Conservation (phyloP, 2,329 filamentous ascomycete species). For the Lasiodiplodia sp. region DNA sequence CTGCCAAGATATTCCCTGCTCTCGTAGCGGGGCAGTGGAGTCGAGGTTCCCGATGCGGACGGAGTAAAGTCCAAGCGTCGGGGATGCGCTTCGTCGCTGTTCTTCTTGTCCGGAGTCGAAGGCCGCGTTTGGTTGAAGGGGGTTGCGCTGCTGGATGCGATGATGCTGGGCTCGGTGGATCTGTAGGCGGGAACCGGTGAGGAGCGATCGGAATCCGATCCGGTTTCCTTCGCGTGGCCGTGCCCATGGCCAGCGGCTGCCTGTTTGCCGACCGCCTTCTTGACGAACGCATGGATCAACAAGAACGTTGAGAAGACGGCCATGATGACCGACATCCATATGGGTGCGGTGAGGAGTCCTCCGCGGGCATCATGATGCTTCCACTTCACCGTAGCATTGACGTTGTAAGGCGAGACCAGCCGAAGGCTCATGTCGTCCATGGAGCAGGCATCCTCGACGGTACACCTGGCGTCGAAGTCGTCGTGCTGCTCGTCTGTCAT, state of each 20-base stretch:
- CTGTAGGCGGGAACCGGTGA: slow-evolving; percentile 21
- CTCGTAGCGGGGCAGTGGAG: slow-evolving; percentile 29
- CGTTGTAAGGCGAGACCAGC: slow-evolving; percentile 40
- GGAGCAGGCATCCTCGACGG: slow-evolving; percentile 42
- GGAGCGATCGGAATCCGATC: slow-evolving; percentile 11
- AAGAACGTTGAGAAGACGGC: slow-evolving; percentile 41
- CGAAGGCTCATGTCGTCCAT: slow-evolving; percentile 46
- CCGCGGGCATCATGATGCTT: slow-evolving; percentile 39
- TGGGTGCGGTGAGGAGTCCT: slow-evolving; percentile 40
- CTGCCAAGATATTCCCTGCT: slow-evolving; percentile 22
- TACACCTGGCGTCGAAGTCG: slow-evolving; percentile 43
- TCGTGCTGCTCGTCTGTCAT: slow-evolving; percentile 43
- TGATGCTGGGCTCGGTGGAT: slow-evolving; percentile 21
- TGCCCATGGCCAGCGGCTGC: slow-evolving; percentile 31
- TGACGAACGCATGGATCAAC: slow-evolving; percentile 42
- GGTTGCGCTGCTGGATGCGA: slow-evolving; percentile 18
- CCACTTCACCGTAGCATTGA: slow-evolving; percentile 40
- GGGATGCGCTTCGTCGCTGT: slow-evolving; percentile 19
- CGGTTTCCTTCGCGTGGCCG: slow-evolving; percentile 4
- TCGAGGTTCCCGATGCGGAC: slow-evolving; percentile 27
- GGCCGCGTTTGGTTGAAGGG: slow-evolving; percentile 27
- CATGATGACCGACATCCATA: slow-evolving; percentile 44
- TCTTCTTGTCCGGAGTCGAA: slow-evolving; percentile 23
- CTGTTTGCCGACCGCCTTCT: slow-evolving; percentile 36
- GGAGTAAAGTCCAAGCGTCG: slow-evolving; percentile 26